Evolutionary conservation across 257 asterid species (phyloP).

Genomic region (Solanum tacnaense): DNA sequence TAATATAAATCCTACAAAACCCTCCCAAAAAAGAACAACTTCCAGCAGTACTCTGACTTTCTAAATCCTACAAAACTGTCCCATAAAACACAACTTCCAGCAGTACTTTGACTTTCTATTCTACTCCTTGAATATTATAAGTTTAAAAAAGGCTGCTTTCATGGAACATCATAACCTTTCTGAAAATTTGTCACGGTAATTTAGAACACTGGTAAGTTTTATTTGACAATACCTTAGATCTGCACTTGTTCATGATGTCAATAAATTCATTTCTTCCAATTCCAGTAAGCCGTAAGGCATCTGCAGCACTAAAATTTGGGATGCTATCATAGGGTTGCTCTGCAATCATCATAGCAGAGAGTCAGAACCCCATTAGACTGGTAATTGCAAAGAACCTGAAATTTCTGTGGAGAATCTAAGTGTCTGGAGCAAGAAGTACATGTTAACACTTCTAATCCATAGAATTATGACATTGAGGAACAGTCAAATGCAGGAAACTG

Average conservation of each 20-base stretch:
- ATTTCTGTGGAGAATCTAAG: not conserved
- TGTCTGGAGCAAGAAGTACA: not conserved
- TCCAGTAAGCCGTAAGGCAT: slow-evolving; percentile 88
- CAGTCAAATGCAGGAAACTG: not conserved
- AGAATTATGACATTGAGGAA: not conserved
- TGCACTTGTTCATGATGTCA: slow-evolving; percentile 99
- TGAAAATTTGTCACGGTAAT: not conserved
- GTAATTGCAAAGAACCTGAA: not conserved
- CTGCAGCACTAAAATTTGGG: slow-evolving; percentile 99
- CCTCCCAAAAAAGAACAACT: not conserved
- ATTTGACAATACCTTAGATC: slow-evolving; percentile 78
- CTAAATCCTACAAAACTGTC: not conserved
- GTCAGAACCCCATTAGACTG: not conserved
- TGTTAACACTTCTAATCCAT: not conserved
- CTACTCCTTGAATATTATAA: not conserved
- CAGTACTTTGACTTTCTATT: not conserved
- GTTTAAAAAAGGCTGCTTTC: not conserved
- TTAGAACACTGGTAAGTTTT: not conserved
- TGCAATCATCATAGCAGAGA: slow-evolving; percentile 31
- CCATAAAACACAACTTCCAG: not conserved
- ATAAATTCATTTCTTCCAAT: slow-evolving; percentile 98
- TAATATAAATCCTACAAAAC: not conserved
- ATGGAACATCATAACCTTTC: not conserved
- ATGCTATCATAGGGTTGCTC: slow-evolving; percentile 99
- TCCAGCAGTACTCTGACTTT: not conserved